phyloP scores from a whole-genome alignment of 176 grass and related monocot species.

The Otatea glauca region DNA sequence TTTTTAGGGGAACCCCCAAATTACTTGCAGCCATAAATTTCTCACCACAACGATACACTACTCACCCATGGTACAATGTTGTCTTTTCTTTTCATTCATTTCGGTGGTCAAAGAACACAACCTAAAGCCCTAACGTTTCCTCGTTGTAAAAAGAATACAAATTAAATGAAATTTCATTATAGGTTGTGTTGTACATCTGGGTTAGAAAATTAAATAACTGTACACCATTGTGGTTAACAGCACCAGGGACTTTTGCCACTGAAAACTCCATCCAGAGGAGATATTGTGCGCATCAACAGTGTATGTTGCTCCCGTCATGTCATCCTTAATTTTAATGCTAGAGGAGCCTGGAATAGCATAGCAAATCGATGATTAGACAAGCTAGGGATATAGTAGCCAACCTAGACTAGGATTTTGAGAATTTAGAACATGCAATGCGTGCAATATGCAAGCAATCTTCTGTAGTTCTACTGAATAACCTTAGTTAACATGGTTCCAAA shows the following conservation, averaged over 20 bases:
- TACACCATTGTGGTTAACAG: constrained; percentile 51
- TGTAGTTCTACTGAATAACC: constrained; percentile 3
- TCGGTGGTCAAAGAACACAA: too few species aligned
- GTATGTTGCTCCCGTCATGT: constrained; percentile 57
- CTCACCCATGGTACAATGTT: too few species aligned
- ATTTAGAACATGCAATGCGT: neutral
- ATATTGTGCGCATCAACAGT: constrained; percentile 61
- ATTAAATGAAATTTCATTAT: too few species aligned
- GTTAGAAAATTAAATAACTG: constrained; percentile 41
- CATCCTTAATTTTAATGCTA: constrained; percentile 87
- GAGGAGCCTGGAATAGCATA: constrained; percentile 73
- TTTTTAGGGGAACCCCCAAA: too few species aligned
- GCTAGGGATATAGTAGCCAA: neutral
- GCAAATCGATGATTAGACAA: constrained; percentile 23
- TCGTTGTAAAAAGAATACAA: too few species aligned
- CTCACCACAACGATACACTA: too few species aligned
- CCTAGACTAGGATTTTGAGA: constrained; percentile 11
- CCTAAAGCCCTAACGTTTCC: too few species aligned
- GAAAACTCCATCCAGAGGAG: constrained; percentile 63
- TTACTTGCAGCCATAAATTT: too few species aligned
- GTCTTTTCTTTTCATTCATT: too few species aligned
- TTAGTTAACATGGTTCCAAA: neutral
- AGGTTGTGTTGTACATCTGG: too few species aligned
- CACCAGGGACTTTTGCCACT: constrained; percentile 46
- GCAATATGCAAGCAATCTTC: neutral